Conservation (phyloP, 1,139 yeast species). For the Hyphopichia fennica region DNA sequence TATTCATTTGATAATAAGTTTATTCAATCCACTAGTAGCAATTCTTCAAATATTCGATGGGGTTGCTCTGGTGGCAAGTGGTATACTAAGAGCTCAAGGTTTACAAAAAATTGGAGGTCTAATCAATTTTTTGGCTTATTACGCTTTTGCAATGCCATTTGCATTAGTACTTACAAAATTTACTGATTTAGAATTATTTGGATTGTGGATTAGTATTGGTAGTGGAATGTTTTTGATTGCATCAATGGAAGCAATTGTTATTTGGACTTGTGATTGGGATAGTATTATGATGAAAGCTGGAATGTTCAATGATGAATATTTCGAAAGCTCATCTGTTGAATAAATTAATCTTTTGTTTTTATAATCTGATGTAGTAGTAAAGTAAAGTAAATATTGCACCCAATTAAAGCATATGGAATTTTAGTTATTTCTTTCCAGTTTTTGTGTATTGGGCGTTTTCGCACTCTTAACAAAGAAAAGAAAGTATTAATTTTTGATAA, state of each 20-base stretch:
- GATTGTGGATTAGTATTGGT: slow-evolving; percentile 90
- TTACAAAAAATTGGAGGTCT: slow-evolving; percentile 81
- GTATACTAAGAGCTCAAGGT: slow-evolving; percentile 85
- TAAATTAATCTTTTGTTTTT: too few relatives aligned
- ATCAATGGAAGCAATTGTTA: slow-evolving; percentile 48
- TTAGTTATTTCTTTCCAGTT: too few relatives aligned
- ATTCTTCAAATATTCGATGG: slow-evolving; percentile 77
- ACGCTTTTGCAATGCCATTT: slow-evolving; percentile 60
- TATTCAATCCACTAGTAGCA: slow-evolving; percentile 71
- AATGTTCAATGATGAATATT: slow-evolving; percentile 21
- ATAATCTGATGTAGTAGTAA: too few relatives aligned
- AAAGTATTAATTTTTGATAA: too few relatives aligned
- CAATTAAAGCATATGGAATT: too few relatives aligned
- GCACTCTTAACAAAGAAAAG: too few relatives aligned
- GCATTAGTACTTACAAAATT: slow-evolving; percentile 64
- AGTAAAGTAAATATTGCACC: too few relatives aligned
- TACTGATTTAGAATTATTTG: slow-evolving; percentile 54
- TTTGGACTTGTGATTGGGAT: slow-evolving; percentile 45
- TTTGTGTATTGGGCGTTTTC: too few relatives aligned
- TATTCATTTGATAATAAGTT: slow-evolving; percentile 39
- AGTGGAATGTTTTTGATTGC: slow-evolving; percentile 74
- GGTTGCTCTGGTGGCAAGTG: slow-evolving; percentile 79
- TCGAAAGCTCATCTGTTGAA: slow-evolving; percentile 6
- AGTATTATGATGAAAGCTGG: slow-evolving; percentile 33
- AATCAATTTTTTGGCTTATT: slow-evolving; percentile 74